These are phyloP conservation scores for Fusarium phyllophilum DNA, from an alignment of 2,329 filamentous ascomycete species.

Conservation along the genomic window DNA sequence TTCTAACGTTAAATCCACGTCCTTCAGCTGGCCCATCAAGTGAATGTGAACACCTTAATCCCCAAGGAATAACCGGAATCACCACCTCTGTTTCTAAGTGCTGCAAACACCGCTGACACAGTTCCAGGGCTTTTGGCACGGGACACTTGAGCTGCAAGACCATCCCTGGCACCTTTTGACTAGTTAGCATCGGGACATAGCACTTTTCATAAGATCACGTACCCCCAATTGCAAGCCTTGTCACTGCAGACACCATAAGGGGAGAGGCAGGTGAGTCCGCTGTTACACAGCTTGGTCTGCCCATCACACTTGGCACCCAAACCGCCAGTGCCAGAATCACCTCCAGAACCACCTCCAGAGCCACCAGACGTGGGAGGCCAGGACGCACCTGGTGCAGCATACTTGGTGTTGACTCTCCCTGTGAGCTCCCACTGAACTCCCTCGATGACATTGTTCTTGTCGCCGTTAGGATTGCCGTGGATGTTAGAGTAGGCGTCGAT, in stretches of 20 bases:
- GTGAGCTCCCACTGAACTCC: neutral
- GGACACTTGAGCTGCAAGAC: neutral
- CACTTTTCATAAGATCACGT: fast-evolving
- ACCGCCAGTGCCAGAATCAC: neutral
- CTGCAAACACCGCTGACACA: neutral
- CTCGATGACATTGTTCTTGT: neutral
- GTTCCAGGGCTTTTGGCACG: neutral
- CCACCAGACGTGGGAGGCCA: neutral
- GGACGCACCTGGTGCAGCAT: neutral
- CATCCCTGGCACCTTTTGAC: neutral
- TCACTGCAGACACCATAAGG: neutral
- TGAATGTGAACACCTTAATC: too few species aligned
- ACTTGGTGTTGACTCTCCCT: neutral
- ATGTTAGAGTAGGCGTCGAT: neutral
- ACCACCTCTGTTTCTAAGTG: fast-evolving
- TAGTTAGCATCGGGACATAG: fast-evolving
- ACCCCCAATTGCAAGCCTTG: neutral
- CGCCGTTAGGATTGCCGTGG: neutral
- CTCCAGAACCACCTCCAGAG: neutral
- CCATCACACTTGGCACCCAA: neutral
- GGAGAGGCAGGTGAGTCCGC: neutral
- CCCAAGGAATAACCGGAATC: fast-evolving
- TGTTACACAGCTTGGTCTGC: neutral
- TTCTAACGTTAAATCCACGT: too few species aligned
- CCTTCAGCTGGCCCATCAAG: too few species aligned